Evolutionary conservation across 805 yeast genomes (phyloP).

Genomic region (baker's yeast (Saccharomyces cerevisiae)): DNA sequence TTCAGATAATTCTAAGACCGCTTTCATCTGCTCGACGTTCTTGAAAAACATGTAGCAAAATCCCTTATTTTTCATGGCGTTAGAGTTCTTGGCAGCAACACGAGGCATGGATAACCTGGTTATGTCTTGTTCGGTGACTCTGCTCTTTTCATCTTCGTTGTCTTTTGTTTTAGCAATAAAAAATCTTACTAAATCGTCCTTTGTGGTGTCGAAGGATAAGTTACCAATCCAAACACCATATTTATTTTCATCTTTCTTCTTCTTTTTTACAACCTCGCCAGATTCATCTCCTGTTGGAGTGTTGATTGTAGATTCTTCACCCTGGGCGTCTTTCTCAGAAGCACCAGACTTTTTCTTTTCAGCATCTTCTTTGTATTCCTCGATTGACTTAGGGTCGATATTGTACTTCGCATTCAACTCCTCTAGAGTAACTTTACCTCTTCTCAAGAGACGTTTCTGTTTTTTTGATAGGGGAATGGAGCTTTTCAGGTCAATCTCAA

Average conservation of each 20-base stretch:
- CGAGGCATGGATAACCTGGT: constrained; percentile 72
- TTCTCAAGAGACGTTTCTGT: constrained; percentile 78
- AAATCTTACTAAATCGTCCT: constrained; percentile 62
- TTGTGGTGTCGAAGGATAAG: constrained; percentile 72
- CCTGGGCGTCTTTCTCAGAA: constrained; percentile 18
- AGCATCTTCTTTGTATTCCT: constrained; percentile 34
- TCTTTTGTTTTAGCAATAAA: constrained; percentile 50
- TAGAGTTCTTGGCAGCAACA: constrained; percentile 43
- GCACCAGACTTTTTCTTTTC: constrained; percentile 18
- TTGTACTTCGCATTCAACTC: constrained; percentile 40
- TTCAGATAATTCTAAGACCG: constrained; percentile 66
- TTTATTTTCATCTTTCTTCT: constrained; percentile 36
- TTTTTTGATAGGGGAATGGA: constrained; percentile 85
- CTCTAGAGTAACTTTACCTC: constrained; percentile 57
- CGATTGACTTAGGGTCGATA: constrained; percentile 31
- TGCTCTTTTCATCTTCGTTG: constrained; percentile 29
- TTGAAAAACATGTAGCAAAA: constrained; percentile 86
- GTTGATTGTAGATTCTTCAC: constrained; percentile 18
- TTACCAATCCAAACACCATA: constrained; percentile 94
- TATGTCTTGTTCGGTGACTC: constrained; percentile 50
- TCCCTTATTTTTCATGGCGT: constrained; percentile 56
- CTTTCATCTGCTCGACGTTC: constrained; percentile 47
- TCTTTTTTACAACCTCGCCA: constrained; percentile 9
- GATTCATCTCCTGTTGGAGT: constrained; percentile 12
- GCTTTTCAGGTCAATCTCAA: constrained; percentile 59